Base-by-base conservation (phyloP, 2,329 filamentous ascomycete species). In the Rutstroemia sydowiana region DNA sequence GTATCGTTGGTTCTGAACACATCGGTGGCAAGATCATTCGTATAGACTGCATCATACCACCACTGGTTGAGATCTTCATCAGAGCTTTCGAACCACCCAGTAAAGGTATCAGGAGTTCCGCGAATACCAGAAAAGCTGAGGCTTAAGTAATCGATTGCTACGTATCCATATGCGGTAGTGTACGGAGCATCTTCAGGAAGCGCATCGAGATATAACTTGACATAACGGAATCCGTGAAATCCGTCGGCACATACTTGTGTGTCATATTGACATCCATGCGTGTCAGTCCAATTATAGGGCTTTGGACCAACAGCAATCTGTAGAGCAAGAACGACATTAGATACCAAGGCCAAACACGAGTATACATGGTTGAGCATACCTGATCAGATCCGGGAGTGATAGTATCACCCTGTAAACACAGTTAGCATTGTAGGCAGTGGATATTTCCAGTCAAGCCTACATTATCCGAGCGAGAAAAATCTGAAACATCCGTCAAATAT, bases 11-110 rank as follows among this genome's bases (percentile, higher is more conserved):
- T 65, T 1, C 65, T 62, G 59, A 78, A 77, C 3, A 65, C 59
- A 53, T 74, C 73, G 2, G 69, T 76, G 44, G 69, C 68, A 54
- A 76, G 66, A 54, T 78, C 75, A 42, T 72, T 74, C 1, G 75
- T 78, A 56, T 79, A 78, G 0, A 75, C 72, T 4, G 69, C 73
- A 55, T 77, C 74, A 55, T 71, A 78, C 75, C 75, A 79, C 70
- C 71, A 77, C 56, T 74, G 72, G 16, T 73, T 76, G 7, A 78
- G 59, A 14, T 72, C 57, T 4, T 66, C 56, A 53, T 78, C 75
- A 1, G 75, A 77, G 48, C 75, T 77, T 57, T 77, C 72, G 48
- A 78, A 78, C 67, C 70, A 74, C 3, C 76, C 75, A 1, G 68
- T 70, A 52, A 75, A 78, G 1, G 73, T 75, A 36, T 74, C 70